Evolutionary conservation across 2,329 filamentous ascomycete species (phyloP), one percentile per base, ranked within the genome.

Genomic region (Penicillium aurantiogriseum): DNA sequence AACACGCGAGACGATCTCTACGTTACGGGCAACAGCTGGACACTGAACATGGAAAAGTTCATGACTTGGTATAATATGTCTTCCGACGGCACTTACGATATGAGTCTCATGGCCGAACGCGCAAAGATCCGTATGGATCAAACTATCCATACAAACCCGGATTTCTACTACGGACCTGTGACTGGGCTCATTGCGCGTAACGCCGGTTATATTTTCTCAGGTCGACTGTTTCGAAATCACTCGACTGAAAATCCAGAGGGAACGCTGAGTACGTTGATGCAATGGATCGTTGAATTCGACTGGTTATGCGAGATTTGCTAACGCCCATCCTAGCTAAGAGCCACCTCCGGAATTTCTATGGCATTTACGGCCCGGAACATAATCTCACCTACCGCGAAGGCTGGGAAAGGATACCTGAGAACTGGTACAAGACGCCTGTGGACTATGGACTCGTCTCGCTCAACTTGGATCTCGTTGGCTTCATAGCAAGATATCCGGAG

Each of bases 81-180:
- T 3, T 64, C 70, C 17, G 74, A 76, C 39, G 74, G 74, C 46
- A 77, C 66, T 3, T 72, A 76, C 36, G 72, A 76, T 43, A 75
- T 81, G 58, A 73, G 78, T 6, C 66, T 76, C 27, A 71, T 82
- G 29, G 79, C 69, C 3, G 65, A 76, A 39, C 78, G 79, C 38
- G 77, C 78, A 10, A 73, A 75, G 10, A 65, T 72, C 15, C 77
- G 81, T 3, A 81, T 80, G 64, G 61, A 80, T 15, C 71, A 83
- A 63, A 79, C 76, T 40, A 76, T 83, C 10, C 68, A 71, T 25
- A 78, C 75, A 27, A 85, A 85, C 64, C 81, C 81, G 0, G 73
- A 80, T 47, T 83, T 83, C 67, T 85, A 81, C 70, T 83, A 80
- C 51, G 81, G 81, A 0, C 82, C 81, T 1, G 77, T 80, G 52